phyloP scores from a whole-genome alignment of 208 protist species.

The Lotmaria passim region DNA sequence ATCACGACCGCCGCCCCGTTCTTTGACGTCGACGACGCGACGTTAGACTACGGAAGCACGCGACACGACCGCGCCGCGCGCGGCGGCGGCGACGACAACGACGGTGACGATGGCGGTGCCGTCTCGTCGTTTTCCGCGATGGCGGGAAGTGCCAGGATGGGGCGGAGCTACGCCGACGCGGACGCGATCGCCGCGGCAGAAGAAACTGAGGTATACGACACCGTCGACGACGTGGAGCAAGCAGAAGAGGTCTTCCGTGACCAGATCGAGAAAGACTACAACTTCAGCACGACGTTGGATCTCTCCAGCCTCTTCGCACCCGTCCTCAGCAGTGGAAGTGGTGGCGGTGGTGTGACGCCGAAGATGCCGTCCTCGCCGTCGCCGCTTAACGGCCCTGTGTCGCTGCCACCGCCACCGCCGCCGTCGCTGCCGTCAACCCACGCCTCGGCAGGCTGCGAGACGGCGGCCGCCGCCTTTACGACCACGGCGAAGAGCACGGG shows the following conservation, averaged over 20 bases:
- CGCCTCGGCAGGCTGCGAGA: not conserved
- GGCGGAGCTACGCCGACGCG: not conserved
- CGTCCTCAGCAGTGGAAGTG: not conserved
- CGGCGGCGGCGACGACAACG: no score
- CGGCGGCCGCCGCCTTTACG: not conserved
- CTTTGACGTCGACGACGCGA: constrained; percentile 7
- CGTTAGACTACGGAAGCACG: not conserved
- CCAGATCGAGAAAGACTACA: constrained; percentile 86
- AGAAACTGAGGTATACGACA: constrained; percentile 63
- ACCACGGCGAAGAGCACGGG: not conserved
- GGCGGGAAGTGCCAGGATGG: not conserved
- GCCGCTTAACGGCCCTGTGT: not conserved
- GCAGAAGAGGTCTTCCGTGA: constrained; percentile 76
- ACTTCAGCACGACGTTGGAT: constrained; percentile 60
- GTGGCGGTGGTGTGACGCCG: not conserved
- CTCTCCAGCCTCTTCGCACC: constrained; percentile 27
- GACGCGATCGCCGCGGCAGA: constrained; percentile 31
- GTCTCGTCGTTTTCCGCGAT: not conserved
- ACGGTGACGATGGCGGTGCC: no score
- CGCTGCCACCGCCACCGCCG: constrained; percentile 13
- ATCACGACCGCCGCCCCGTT: not conserved
- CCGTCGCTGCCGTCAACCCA: constrained; percentile 7
- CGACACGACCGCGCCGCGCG: no score
- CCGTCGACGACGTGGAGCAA: constrained; percentile 53
- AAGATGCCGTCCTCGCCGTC: constrained; percentile 8